phyloP scores from a whole-genome alignment of 345 rosid species.

The Citrus maxima region DNA sequence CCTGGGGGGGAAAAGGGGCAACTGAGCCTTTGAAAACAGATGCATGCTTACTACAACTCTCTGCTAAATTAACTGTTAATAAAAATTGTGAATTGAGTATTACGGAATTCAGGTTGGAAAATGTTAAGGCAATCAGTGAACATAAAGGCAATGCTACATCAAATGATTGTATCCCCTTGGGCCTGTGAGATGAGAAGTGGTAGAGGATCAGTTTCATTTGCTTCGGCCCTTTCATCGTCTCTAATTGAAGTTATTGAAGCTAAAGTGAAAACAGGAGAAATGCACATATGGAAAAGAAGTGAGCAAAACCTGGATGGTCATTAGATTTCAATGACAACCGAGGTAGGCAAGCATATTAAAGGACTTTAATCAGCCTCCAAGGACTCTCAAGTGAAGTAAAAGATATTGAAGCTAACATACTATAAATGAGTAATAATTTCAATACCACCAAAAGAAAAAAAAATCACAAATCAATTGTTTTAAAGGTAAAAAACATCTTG shows the following conservation, averaged over 20 bases:
- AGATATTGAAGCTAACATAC: not conserved
- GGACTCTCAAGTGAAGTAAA: not conserved
- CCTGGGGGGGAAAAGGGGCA: constrained; percentile 22
- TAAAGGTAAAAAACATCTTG: not conserved
- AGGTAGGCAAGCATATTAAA: not conserved
- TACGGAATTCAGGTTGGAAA: not conserved
- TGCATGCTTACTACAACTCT: not conserved
- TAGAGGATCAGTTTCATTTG: not conserved
- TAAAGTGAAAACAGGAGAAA: not conserved
- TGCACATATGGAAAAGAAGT: not conserved
- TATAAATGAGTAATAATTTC: not conserved
- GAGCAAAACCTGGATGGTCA: not conserved
- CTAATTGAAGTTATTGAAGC: not conserved
- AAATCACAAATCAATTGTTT: not conserved
- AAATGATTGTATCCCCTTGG: not conserved
- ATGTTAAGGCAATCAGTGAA: not conserved
- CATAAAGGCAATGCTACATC: not conserved
- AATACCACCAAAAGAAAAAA: not conserved
- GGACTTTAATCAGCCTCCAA: not conserved
- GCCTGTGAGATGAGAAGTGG: not conserved
- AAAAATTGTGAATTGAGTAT: not conserved
- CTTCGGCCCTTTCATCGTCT: not conserved
- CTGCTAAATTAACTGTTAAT: not conserved
- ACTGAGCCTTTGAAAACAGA: not conserved
- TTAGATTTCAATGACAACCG: not conserved